Evolutionary conservation across 495 filamentous ascomycete genomes (phyloP).

Genomic region (Daldinia concentrica): DNA sequence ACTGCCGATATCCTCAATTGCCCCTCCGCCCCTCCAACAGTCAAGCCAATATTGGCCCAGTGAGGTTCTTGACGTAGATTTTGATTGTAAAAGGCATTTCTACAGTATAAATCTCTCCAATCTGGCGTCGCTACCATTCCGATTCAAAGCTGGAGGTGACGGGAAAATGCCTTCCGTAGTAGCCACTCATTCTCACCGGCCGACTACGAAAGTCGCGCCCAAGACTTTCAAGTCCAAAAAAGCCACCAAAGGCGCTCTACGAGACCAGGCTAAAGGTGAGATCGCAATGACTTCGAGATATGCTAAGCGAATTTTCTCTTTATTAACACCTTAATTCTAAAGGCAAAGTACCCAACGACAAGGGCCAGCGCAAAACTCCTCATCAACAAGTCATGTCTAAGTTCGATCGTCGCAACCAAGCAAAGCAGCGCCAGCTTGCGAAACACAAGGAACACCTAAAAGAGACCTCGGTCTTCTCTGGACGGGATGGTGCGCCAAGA

Average conservation of each 20-base stretch:
- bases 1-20: constrained; percentile 19
- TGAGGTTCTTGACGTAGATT: background rate
- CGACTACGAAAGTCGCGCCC: constrained; percentile 83
- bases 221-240: constrained; percentile 93
- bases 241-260: constrained; percentile 85
- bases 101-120: constrained; percentile 35
- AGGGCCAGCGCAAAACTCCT: constrained; percentile 79
- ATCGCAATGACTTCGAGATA: background rate
- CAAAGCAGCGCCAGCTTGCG: constrained; percentile 80
- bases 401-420: constrained; percentile 91
- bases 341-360: constrained; percentile 60
- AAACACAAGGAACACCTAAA: constrained; percentile 84
- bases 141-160: constrained; percentile 84
- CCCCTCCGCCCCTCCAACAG: constrained; percentile 37
- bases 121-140: constrained; percentile 79
- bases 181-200: constrained; percentile 82
- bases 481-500: constrained; percentile 84
- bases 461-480: constrained; percentile 80
- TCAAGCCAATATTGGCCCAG: constrained; percentile 6
- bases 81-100: background rate
- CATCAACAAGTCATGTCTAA: constrained; percentile 98
- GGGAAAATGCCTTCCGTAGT: constrained; percentile 68
- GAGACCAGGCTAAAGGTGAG: constrained; percentile 82
- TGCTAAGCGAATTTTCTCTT: background rate
- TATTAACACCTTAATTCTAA: constrained; percentile 23